Conservation (phyloP, 352 stramenopile species). For the Phytopythium oedochilum region DNA sequence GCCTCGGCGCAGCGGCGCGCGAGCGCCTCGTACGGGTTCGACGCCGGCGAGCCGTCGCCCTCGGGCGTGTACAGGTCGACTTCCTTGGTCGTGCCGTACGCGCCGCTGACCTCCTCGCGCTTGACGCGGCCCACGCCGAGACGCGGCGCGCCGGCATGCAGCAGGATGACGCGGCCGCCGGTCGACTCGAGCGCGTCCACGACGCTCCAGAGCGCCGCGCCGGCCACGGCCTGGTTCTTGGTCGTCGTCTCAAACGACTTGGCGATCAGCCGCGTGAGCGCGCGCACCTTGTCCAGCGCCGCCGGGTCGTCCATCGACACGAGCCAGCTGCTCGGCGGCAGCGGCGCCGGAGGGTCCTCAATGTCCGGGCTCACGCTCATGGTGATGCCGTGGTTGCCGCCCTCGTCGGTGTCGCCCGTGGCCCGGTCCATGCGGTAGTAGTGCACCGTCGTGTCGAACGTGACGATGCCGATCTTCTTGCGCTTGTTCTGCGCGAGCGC, state of each 20-base stretch:
- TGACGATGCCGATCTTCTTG: conserved; percentile 88
- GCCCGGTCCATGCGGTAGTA: conserved; percentile 83
- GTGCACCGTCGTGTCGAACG: conserved; percentile 78
- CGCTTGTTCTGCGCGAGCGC: conserved; percentile 74
- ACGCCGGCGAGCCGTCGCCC: conserved; percentile 19
- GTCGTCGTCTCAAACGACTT: conserved; percentile 62
- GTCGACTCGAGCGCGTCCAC: conserved; percentile 59
- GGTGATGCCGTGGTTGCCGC: conserved; percentile 47
- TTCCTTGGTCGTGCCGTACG: conserved; percentile 82
- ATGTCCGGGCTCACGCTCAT: conserved; percentile 77
- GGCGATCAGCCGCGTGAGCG: conserved; percentile 64
- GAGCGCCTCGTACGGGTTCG: conserved; percentile 62
- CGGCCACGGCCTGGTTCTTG: conserved; percentile 77
- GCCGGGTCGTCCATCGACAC: conserved; percentile 79
- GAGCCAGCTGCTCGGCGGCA: conserved; percentile 74
- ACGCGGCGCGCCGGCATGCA: conserved; percentile 70
- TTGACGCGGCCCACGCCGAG: conserved; percentile 74
- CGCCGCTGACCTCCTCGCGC: conserved; percentile 71
- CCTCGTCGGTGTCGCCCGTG: conserved; percentile 8
- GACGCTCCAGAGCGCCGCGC: conserved; percentile 72
- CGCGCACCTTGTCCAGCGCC: conserved; percentile 60
- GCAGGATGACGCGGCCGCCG: conserved; percentile 66
- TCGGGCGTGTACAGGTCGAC: conserved; percentile 81
- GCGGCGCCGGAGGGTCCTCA: conserved; percentile 67
- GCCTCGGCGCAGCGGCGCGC: conserved; percentile 63